Percentiles rank a stretch among this genome's conserved stretches.
Conservation (phyloP, 306 rosid species). For the Morella rubra region DNA sequence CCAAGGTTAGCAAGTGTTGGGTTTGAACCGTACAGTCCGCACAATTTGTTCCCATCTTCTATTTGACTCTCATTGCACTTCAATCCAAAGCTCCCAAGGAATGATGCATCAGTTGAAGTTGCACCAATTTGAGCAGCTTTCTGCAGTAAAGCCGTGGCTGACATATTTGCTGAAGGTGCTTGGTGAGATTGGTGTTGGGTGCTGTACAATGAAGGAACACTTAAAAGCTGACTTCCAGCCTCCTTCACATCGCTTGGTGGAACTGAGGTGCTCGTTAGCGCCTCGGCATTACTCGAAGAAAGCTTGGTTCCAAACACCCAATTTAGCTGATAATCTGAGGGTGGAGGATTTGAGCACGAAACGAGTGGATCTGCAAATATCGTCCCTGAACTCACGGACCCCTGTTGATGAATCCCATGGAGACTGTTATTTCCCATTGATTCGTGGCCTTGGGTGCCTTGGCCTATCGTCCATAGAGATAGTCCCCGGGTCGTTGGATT, state of each 20-base stretch:
- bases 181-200: conserved; percentile 45
- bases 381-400: conserved; percentile 32
- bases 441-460: conserved; percentile 35
- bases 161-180: conserved; percentile 55
- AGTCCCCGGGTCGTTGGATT: conserved; percentile 41
- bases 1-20: conserved; percentile 33
- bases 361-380: conserved; percentile 42
- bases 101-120: conserved; percentile 57
- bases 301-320: conserved; percentile 66
- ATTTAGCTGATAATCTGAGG: conserved; percentile 46
- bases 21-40: conserved; percentile 47
- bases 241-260: conserved; percentile 41
- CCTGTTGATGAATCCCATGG: conserved; percentile 52
- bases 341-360: conserved; percentile 38
- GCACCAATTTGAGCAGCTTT: conserved; percentile 85
- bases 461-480: conserved; percentile 56
- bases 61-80: conserved; percentile 40
- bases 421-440: conserved; percentile 25
- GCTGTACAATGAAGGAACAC: conserved; percentile 70
- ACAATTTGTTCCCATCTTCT: conserved; percentile 49
- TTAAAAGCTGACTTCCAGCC: conserved; percentile 34
- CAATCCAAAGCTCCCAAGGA: conserved; percentile 59
- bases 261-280: conserved; percentile 38
- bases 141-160: conserved; percentile 90
- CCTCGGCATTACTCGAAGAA: conserved; percentile 35